Evolutionary conservation across 192 early-diverging fungal genomes (phyloP).

Genomic region (Rhizophlyctis rosea): DNA sequence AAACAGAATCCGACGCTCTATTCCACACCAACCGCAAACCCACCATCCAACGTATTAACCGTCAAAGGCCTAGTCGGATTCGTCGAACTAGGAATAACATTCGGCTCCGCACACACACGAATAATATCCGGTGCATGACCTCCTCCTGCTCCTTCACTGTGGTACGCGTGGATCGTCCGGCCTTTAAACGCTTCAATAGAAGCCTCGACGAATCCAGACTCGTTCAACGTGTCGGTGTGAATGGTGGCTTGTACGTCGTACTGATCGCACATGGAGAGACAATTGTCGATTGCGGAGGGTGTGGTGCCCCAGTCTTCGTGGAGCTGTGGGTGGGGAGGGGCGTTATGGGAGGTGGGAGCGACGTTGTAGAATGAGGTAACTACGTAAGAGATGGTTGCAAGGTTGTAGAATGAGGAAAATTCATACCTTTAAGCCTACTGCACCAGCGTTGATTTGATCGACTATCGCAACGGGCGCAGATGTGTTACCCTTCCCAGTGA

Average conservation of each 20-base stretch:
- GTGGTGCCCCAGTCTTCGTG: constrained; percentile 98
- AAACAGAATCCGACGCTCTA: no score
- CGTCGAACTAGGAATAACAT: constrained; percentile 91
- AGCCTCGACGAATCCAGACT: constrained; percentile 92
- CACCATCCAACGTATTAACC: constrained; percentile 91
- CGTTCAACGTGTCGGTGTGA: constrained; percentile 97
- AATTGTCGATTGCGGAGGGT: constrained; percentile 88
- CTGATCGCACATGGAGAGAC: constrained; percentile 79
- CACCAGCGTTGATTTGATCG: constrained; percentile 85
- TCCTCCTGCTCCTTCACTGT: constrained; percentile 95
- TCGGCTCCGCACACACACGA: constrained; percentile 65
- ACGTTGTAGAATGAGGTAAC: no score
- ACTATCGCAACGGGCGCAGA: constrained; percentile 60
- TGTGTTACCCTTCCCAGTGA: constrained; percentile 94
- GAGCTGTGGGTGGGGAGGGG: constrained; percentile 52
- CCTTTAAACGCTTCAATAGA: constrained; percentile 85
- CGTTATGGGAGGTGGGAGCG: no score
- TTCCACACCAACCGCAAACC: no score
- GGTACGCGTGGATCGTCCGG: constrained; percentile 94
- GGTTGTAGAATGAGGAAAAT: no score
- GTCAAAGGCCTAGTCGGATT: constrained; percentile 97
- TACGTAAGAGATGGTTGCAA: no score
- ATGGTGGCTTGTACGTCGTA: constrained; percentile 84
- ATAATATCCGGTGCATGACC: constrained; percentile 82
- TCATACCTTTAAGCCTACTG: constrained; percentile 76